Evolutionary conservation across 2,329 filamentous ascomycete genomes (phyloP).

Genomic region (Cercospora canescens): DNA sequence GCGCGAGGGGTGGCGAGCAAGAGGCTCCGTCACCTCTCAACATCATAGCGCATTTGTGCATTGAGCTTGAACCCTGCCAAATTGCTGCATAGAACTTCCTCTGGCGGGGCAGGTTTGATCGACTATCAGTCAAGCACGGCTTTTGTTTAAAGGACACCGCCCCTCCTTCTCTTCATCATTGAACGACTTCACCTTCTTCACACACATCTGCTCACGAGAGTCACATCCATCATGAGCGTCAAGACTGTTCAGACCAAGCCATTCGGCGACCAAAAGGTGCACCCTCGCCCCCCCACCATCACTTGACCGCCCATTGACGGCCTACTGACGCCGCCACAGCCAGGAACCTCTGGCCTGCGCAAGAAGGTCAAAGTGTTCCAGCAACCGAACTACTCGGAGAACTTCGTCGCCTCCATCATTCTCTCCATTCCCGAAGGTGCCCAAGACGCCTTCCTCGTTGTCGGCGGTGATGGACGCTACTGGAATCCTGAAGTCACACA

Average conservation of each 20-base stretch:
- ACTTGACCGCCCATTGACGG: neutral
- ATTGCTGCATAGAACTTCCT: too few relatives aligned
- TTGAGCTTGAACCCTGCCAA: constrained; percentile 1
- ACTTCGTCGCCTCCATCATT: constrained; percentile 91
- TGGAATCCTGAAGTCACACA: constrained; percentile 97
- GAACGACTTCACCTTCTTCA: constrained; percentile 11
- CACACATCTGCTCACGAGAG: constrained; percentile 9
- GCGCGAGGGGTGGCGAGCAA: neutral
- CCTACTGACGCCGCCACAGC: constrained; percentile 1
- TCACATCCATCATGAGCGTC: constrained; percentile 61
- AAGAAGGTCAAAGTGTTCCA: constrained; percentile 99
- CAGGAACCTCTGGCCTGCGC: constrained; percentile 74
- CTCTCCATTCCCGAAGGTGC: constrained; percentile 94
- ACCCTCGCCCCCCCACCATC: neutral
- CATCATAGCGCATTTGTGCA: too few relatives aligned
- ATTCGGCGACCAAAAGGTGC: constrained; percentile 89
- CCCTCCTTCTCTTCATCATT: constrained; percentile 9
- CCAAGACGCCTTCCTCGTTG: constrained; percentile 85
- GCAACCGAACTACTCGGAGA: constrained; percentile 90
- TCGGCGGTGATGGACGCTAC: constrained; percentile 94
- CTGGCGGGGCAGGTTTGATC: neutral
- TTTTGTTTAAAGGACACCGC: neutral
- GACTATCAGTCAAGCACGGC: neutral
- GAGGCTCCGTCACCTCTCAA: neutral
- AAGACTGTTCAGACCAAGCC: constrained; percentile 80